phyloP scores from a whole-genome alignment of 2,329 filamentous ascomycete genomes.

The Cladophialophora exuberans region DNA sequence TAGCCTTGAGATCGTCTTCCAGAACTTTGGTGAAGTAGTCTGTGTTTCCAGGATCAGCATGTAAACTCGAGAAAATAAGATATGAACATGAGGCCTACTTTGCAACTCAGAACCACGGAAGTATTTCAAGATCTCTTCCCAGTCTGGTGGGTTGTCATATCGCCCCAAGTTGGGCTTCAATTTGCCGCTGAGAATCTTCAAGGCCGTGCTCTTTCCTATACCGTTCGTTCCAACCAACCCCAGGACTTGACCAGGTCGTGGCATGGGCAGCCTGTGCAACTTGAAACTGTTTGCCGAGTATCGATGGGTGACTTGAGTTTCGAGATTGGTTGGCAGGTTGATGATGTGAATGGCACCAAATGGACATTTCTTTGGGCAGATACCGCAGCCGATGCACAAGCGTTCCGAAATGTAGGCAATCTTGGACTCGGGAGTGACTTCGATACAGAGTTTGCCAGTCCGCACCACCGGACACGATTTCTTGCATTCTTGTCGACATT shows the following conservation, averaged over 20 bases:
- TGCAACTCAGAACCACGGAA: slow-evolving; percentile 97
- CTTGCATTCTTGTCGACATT: slow-evolving; percentile 99
- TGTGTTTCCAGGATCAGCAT: slow-evolving; percentile 41
- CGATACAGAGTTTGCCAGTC: slow-evolving; percentile 96
- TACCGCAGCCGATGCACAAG: slow-evolving; percentile 97
- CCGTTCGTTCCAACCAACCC: slow-evolving; percentile 98
- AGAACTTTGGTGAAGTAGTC: slow-evolving; percentile 99
- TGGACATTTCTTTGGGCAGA: slow-evolving; percentile 98
- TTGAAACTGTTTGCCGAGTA: slow-evolving; percentile 99
- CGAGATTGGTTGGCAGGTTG: slow-evolving; percentile 99
- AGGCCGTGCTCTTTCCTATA: slow-evolving; percentile 99
- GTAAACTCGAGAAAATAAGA: slow-evolving; percentile 20
- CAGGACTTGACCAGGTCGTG: slow-evolving; percentile 90
- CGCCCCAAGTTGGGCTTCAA: slow-evolving; percentile 96
- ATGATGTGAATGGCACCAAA: slow-evolving; percentile 99
- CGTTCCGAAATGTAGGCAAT: slow-evolving; percentile 98
- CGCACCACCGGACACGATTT: slow-evolving; percentile 97
- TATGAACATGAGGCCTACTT: slow-evolving; percentile 62
- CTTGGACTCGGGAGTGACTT: slow-evolving; percentile 84
- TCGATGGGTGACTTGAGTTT: slow-evolving; percentile 95
- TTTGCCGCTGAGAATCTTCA: slow-evolving; percentile 98
- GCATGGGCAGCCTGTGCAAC: slow-evolving; percentile 94
- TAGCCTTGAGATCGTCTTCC: slow-evolving; percentile 94
- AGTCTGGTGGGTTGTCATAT: slow-evolving; percentile 95
- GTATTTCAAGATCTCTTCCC: slow-evolving; percentile 98